Percentiles rank a stretch among this genome's conserved stretches.
Evolutionary conservation across 2,329 filamentous ascomycete species (phyloP).

Genomic region (Epichloe amarillans): DNA sequence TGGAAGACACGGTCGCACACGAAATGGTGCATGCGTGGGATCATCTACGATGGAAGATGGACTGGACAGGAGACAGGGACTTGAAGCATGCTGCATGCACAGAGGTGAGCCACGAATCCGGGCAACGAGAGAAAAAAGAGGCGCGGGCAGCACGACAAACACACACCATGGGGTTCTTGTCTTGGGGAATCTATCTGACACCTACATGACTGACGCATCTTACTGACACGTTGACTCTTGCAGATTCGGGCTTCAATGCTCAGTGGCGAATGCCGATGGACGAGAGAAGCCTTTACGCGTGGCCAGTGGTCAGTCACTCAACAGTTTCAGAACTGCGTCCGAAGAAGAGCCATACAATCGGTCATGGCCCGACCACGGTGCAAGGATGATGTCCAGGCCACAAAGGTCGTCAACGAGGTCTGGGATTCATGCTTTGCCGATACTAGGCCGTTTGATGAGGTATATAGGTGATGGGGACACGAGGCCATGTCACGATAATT

Average conservation of each 20-base stretch:
- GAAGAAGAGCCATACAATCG: conserved; percentile 65
- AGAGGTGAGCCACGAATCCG: conserved; percentile 45
- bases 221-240: background rate
- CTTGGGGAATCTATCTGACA: background rate
- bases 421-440: conserved; percentile 96
- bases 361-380: conserved; percentile 67
- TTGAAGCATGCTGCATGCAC: conserved; percentile 86
- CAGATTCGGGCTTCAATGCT: conserved; percentile 87
- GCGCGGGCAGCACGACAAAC: too few relatives aligned
- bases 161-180: too few relatives aligned
- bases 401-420: conserved; percentile 87
- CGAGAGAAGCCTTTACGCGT: conserved; percentile 69
- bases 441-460: conserved; percentile 91
- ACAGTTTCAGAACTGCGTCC: conserved; percentile 88
- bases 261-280: conserved; percentile 87
- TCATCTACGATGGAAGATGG: conserved; percentile 79
- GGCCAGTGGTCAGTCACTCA: conserved; percentile 82
- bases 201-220: background rate
- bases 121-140: background rate
- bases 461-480: conserved; percentile 54
- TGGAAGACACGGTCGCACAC: conserved; percentile 90
- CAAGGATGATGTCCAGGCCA: conserved; percentile 74
- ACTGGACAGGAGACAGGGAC: conserved; percentile 57
- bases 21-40: conserved; percentile 99
- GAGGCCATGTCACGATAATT: background rate